Base-by-base conservation (phyloP, 192 early-diverging fungal genomes). In the Linnemannia zychae region DNA sequence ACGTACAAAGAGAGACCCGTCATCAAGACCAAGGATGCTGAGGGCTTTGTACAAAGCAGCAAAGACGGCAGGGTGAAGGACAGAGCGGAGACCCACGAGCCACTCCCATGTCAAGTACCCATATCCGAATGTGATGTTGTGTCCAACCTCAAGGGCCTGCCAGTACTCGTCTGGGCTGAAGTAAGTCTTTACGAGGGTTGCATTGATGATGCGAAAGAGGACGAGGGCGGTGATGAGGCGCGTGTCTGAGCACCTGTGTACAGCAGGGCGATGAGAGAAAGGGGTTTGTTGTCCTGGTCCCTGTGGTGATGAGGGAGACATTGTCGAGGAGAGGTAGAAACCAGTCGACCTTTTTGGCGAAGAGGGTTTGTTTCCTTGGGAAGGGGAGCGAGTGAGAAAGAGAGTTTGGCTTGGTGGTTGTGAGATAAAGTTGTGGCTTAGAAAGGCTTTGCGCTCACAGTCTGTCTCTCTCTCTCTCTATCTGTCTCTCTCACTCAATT, bases 151-250 rank as follows among this genome's bases (percentile, higher is more conserved):
- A 53, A 95, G 93, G 40, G 94, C 92, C 87, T 99, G 98, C 97
- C 98, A 99, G 89, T 96, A 98, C 87, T 99, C 98, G 89, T 99
- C 98, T 1, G 98, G 97, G 75, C 95, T 94, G 75, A 95, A 96
- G 74, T 91, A 99, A 24, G 97, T 98, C n/a, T 75, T 53, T 38
- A 93, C 89, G 20, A 91, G 60, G 40, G 90, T 71, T 4, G 93
- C 90, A 84, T 96, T 97, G 63, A 88, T 53, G 48, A 89, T 60
- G 9, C 96, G 90, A 81, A 95, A 96, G 18, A 87, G 67, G 67
- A 95, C 47, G 24, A 95, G 65, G 47, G 80, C 50, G 17, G 52
- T 31, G 9, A 90, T 60, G 36, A 91, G 47, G 40, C n/a, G 22
- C n/a, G 40, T 4, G 38, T 75, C 46, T 11, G 77, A 53, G 33